Evolutionary conservation across 2,329 filamentous ascomycete genomes (phyloP).

Genomic region (Fusarium napiforme): DNA sequence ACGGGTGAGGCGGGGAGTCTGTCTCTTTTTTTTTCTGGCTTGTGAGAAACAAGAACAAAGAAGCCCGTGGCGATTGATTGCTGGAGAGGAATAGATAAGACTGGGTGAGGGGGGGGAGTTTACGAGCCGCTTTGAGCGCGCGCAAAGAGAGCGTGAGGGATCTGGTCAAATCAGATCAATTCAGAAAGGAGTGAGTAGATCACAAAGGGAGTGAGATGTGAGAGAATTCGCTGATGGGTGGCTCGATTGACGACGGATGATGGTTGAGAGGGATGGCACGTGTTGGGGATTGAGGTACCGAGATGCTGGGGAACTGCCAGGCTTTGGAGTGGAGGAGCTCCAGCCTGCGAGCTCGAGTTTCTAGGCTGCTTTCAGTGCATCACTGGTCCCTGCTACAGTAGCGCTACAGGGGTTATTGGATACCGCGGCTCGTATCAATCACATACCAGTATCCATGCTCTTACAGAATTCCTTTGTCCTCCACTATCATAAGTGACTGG

Average conservation of each 20-base stretch:
- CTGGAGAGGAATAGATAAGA: conserved; percentile 6
- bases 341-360: neutral
- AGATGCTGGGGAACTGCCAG: conserved; percentile 33
- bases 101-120: neutral
- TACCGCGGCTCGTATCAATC: conserved; percentile 28
- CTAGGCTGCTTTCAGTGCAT: conserved; percentile 5
- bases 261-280: conserved; percentile 46
- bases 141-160: conserved; percentile 16
- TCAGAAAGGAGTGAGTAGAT: neutral
- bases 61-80: neutral
- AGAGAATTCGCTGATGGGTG: conserved; percentile 31
- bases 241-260: conserved; percentile 41
- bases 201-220: conserved; percentile 23
- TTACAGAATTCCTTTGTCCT: neutral
- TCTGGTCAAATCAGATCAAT: conserved; percentile 5
- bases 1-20: conserved; percentile 9
- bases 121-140: conserved; percentile 2
- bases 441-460: neutral
- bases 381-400: conserved; percentile 10
- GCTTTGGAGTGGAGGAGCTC: conserved; percentile 2
- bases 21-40: neutral
- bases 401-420: conserved; percentile 18
- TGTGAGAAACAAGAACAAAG: conserved; percentile 1
- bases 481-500: neutral
- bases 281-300: conserved; percentile 45